Evolutionary conservation across 139 green algal genomes (phyloP).

Genomic region (Tetraselmis chui): DNA sequence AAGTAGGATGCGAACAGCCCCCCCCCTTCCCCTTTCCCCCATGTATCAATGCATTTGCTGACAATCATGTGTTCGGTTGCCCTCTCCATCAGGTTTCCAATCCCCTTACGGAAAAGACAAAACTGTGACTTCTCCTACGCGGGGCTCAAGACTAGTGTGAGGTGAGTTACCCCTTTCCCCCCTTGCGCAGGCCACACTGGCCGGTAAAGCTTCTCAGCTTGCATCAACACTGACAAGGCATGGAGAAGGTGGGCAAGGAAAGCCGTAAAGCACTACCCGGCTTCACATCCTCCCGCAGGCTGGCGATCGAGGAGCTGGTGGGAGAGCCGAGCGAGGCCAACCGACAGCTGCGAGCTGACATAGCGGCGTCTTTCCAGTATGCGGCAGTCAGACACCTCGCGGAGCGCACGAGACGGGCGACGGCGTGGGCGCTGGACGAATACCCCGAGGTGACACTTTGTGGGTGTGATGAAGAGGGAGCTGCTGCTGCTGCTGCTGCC

Average conservation of each 20-base stretch:
- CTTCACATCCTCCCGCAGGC: too few relatives aligned
- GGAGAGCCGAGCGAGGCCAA: constrained; percentile 18
- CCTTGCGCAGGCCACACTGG: too few relatives aligned
- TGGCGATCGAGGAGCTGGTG: constrained; percentile 49
- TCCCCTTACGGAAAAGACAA: constrained; percentile 40
- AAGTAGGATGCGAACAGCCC: constrained; percentile 9
- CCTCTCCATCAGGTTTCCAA: constrained; percentile 66
- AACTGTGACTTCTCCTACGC: constrained; percentile 95
- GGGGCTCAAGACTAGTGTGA: constrained; percentile 87
- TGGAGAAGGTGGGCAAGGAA: too few relatives aligned
- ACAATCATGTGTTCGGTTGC: not conserved
- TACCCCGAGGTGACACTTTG: constrained; percentile 21
- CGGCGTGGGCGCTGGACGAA: constrained; percentile 51
- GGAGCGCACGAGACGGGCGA: constrained; percentile 48
- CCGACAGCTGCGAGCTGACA: constrained; percentile 50
- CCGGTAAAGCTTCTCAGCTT: too few relatives aligned
- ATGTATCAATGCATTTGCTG: not conserved
- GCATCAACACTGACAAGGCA: too few relatives aligned
- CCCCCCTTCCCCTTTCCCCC: not conserved
- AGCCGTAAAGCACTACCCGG: too few relatives aligned
- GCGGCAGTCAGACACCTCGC: constrained; percentile 81
- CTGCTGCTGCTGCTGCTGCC: too few relatives aligned
- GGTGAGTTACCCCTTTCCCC: too few relatives aligned
- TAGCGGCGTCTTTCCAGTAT: constrained; percentile 88
- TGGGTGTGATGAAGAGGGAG: not conserved